Percentiles rank a stretch among this genome's conserved stretches.
Evolutionary conservation across 1,284 basidiomycete species (phyloP).

Genomic region (Pseudozyma hubeiensis): DNA sequence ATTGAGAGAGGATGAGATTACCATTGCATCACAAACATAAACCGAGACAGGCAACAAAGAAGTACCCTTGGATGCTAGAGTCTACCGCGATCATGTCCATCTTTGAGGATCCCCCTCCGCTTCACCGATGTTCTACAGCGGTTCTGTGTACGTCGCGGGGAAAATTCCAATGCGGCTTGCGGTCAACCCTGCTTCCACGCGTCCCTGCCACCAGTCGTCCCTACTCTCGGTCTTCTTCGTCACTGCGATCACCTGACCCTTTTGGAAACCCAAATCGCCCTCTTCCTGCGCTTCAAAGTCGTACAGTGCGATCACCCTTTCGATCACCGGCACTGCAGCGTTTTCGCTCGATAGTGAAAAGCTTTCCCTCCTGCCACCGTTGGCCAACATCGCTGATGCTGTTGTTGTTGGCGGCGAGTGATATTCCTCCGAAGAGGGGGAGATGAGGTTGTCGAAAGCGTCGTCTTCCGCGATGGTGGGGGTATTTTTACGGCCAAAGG

Average conservation of each 20-base stretch:
- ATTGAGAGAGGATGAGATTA: too few relatives aligned
- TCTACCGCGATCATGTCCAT: too few relatives aligned
- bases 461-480: constrained; percentile 39
- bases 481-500: constrained; percentile 38
- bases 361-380: constrained; percentile 12
- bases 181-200: constrained; percentile 42
- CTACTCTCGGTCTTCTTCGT: constrained; percentile 52
- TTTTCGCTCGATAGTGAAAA: constrained; percentile 32
- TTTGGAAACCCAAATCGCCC: constrained; percentile 58
- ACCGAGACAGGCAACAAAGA: too few relatives aligned
- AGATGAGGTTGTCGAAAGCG: constrained; percentile 17
- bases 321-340: constrained; percentile 32
- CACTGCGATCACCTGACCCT: constrained; percentile 65
- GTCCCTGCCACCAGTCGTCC: constrained; percentile 66
- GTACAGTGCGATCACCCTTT: constrained; percentile 58
- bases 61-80: too few relatives aligned
- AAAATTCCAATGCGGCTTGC: constrained; percentile 43
- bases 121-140: constrained; percentile 9
- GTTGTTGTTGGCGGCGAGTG: not conserved
- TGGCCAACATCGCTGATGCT: not conserved
- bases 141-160: constrained; percentile 40
- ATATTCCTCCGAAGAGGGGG: constrained; percentile 10
- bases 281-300: constrained; percentile 62
- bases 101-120: too few relatives aligned
- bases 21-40: too few relatives aligned